A percentile compares a stretch with the other conserved stretches of the same genome.
These are phyloP conservation scores for Syzygium jambos DNA, from an alignment of 345 rosid genomes.

Conservation along the genomic window DNA sequence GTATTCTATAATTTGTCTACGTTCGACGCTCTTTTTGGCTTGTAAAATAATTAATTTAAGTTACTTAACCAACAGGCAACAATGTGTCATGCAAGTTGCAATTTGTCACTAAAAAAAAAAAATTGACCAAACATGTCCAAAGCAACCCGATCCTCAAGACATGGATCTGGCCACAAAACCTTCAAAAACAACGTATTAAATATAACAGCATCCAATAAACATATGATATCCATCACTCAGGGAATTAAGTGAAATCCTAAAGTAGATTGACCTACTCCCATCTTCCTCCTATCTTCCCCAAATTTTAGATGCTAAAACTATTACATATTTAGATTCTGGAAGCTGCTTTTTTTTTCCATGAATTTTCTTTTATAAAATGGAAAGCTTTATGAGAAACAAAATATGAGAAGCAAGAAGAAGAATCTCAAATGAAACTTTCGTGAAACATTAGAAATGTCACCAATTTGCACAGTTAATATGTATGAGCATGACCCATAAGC, in stretches of 20 bases:
- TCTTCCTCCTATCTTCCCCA: background rate
- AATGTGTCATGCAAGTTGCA: background rate
- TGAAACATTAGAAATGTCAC: background rate
- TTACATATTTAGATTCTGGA: background rate
- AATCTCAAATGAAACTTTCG: background rate
- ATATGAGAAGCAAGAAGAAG: background rate
- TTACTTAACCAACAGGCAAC: background rate
- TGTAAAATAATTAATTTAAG: background rate
- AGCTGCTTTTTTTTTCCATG: background rate
- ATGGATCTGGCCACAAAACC: background rate
- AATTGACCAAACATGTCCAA: background rate
- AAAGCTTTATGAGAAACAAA: background rate
- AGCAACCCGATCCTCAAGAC: background rate
- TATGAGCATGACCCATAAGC: background rate
- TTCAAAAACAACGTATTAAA: background rate
- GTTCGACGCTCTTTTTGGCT: background rate
- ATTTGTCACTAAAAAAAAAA: background rate
- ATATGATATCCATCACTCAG: background rate
- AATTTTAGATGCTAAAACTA: background rate
- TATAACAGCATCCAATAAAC: background rate
- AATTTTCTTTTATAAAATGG: background rate
- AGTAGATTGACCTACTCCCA: background rate
- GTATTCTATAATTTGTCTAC: background rate
- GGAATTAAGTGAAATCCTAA: background rate
- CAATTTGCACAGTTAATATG: background rate